Conservation (phyloP, 176 grass and related monocot species). For the Oryza officinalis region DNA sequence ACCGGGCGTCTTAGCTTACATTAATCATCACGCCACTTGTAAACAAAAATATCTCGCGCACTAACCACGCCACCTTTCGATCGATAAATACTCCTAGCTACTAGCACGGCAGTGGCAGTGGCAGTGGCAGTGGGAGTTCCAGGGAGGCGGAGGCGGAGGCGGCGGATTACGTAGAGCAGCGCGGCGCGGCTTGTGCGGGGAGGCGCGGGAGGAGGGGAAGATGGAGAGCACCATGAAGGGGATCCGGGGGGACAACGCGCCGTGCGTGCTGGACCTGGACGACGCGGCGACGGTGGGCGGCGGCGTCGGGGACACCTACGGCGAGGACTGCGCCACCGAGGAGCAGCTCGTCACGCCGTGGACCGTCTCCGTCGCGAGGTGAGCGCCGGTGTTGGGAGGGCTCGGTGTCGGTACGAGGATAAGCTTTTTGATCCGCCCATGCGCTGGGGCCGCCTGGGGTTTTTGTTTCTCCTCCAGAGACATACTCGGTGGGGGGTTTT, state of each 20-base stretch:
- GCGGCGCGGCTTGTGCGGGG: not conserved
- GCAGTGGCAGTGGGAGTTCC: not conserved
- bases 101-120: conserved; percentile 14
- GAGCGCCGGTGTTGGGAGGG: not conserved
- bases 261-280: conserved; percentile 67
- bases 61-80: conserved; percentile 7
- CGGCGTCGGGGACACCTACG: conserved; percentile 84
- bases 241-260: conserved; percentile 50
- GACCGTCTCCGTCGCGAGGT: conserved; percentile 92
- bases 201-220: conserved; percentile 17
- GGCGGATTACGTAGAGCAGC: not conserved
- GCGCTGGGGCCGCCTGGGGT: not conserved
- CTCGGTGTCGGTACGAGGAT: not conserved
- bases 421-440: conserved; percentile 13
- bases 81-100: conserved; percentile 28
- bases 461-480: conserved; percentile 2
- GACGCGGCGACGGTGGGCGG: conserved; percentile 60
- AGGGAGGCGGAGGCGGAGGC: not conserved
- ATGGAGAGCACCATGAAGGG: conserved; percentile 88
- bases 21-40: not conserved
- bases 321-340: conserved; percentile 80
- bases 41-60: conserved; percentile 5
- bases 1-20: not conserved
- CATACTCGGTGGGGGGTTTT: not conserved
- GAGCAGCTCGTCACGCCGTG: conserved; percentile 96